Base-by-base conservation (phyloP, 495 filamentous ascomycete genomes). In the Staphylotrichum tortipilum region DNA sequence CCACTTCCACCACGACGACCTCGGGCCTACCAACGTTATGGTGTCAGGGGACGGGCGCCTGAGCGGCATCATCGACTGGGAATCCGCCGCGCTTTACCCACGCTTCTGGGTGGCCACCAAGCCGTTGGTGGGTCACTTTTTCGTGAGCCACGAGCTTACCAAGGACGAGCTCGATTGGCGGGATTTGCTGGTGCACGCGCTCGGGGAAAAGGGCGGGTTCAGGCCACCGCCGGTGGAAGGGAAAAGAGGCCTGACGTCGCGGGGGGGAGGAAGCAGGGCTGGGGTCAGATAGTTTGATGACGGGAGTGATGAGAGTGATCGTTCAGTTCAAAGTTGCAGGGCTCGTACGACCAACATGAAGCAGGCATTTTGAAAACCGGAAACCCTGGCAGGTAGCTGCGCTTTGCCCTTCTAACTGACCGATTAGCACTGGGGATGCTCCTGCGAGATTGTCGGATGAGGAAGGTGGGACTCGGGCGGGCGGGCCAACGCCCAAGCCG, bases 21-120 rank as follows among this genome's bases (percentile, higher is more conserved):
- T 44, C 28, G 42, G 42, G 17, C 42, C 42, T 8, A 44, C 42
- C 7, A 44, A 44, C 8, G 23, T 44, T 19, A 44, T 44, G 28
- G 42, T 44, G 7, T 44, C 42, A 1, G 42, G 23, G 17, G 42
- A 44, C 15, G 42, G 42, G 23, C 42, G 42, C 5, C 3, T 44
- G 5, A 22, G 28, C 1, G 42, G 42, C 6, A 44, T 44, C 28
- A 31, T 44, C 17, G 42, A 44, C 10, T 44, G 42, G 42, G 42
- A 44, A 44, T 44, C 44, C 5, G 44, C 19, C 30, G 44, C 44
- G n/a, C 36, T 35, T 28, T 46, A 46, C 31, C 44, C 44, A 15
- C 44, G 44, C 28, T 46, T 46, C 31, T 46, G 44, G 31, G 19
- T 36, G 15, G 44, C 44, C 14, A 46, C 44, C 31, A 46, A 46